Base-by-base conservation (phyloP, 257 asterid genomes). In the Scutellaria galericulata region DNA sequence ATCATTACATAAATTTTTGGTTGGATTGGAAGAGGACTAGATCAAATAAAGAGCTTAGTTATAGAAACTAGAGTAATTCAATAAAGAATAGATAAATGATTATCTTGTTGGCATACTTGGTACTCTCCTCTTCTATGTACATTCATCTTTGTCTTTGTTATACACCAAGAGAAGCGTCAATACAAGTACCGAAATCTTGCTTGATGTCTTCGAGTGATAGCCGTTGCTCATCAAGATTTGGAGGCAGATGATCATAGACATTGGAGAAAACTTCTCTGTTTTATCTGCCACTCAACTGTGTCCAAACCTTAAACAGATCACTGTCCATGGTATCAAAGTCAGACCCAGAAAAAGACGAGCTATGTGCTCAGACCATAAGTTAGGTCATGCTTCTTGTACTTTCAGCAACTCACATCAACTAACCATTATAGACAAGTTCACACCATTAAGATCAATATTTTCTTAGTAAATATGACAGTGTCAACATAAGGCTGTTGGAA, bases 61-160 rank as follows among this genome's bases (percentile, higher is more conserved):
- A 53, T 53, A 53, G 6, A 45, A 53, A 44, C 54, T 22, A 15
- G 5, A 44, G 5, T 54, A 51, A 62, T 27, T 62, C 20, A 76
- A 18, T 15, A 47, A 68, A 60, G 35, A 58, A 57, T 40, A 51
- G 47, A 57, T 13, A 44, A n/a, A 15, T 63, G 53, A 27, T 14
- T 46, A 7, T 62, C 71, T 72, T 51, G 58, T 68, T 42, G 42
- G 35, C 55, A 47, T 37, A 40, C 18, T 51, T 40, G 46, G 51
- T 42, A 48, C 50, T 40, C 79, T 59, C 75, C 48, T 50, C 69
- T 37, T 51, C 75, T 41, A 10, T 22, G 47, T 48, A 52, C 11
- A 13, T 18, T 59, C 31, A 44, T 62, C 18, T 20, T 20, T 20
- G 27, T 59, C 46, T 71, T 35, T 47, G 44, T 18, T 39, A 35